Base-by-base conservation (phyloP, 257 asterid genomes). In the Thymus quinquecostatus region DNA sequence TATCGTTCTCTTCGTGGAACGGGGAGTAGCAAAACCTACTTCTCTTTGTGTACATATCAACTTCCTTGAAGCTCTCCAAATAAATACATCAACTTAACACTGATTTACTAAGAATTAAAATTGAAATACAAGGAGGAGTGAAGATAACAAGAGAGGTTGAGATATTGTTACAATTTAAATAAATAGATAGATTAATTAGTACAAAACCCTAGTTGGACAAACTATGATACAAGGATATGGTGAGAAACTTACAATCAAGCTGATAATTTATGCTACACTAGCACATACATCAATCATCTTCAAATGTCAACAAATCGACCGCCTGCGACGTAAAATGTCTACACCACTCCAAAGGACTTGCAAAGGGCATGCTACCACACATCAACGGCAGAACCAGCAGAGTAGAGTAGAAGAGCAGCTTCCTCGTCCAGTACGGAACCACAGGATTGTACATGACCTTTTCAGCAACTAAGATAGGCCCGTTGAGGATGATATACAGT, bases 311-410 rank as follows among this genome's bases (percentile, higher is more conserved):
- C 51, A 73, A 7, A 43, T 62, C 70, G 12, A 68, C 1, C 8
- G 75, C 67, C 63, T 60, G 72, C 1, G 83, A 82, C 30, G 72
- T 61, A 68, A 93, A 86, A 80, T 93, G 98, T 69, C 80, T 60
- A 49, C 71, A 74, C 98, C 97, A 93, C 71, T 93, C 96, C 53
- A 75, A 13, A 14, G 87, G 79, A 82, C 90, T 71, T 0, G 99
- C 99, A 55, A 91, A 94, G 13, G 98, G 97, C 85, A 91, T 76
- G 53, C 88, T 60, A n/a, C 99, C 97, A 6, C 99, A 89, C 38
- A 86, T 33, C 81, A 86, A 61, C 0, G 99, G 99, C 48, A 94
- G 87, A 77, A 84, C 6, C 2, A 89, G 67, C 72, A 84, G 70
- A 0, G 75, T 56, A 9, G 71, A 21, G n/a, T 77, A 86, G 69